A percentile compares a stretch with the other conserved stretches of the same genome.
phyloP scores from a whole-genome alignment of 1,284 basidiomycete genomes.

The Ganoderma multipileum region DNA sequence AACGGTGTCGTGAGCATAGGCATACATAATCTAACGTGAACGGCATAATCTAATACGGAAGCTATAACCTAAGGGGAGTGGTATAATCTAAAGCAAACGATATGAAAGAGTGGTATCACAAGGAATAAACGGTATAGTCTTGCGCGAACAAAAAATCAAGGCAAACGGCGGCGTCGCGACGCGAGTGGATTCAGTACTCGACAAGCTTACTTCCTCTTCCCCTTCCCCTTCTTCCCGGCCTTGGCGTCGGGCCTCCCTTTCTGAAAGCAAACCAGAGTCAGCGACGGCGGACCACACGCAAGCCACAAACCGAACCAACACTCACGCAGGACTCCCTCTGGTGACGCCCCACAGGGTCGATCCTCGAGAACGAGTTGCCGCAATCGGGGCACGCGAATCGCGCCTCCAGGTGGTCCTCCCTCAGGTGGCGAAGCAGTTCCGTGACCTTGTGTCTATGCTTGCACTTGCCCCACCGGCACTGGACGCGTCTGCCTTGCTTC shows the following conservation, averaged over 20 bases:
- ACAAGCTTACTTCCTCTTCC: neutral
- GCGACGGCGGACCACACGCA: neutral
- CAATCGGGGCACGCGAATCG: neutral
- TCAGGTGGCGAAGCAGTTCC: neutral
- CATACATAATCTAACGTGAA: neutral
- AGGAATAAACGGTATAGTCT: neutral
- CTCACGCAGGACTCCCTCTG: neutral
- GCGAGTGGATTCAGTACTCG: neutral
- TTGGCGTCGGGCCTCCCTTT: no score
- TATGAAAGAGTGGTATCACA: neutral
- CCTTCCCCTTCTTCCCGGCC: neutral
- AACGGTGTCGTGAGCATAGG: neutral
- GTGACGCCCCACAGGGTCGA: neutral
- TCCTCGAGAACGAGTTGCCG: neutral
- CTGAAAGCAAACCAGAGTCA: neutral
- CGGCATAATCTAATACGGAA: neutral
- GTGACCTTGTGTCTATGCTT: neutral
- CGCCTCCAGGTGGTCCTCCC: neutral
- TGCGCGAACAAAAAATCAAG: neutral
- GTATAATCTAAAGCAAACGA: no score
- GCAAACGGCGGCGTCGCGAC: neutral
- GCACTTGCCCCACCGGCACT: neutral
- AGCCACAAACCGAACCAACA: neutral
- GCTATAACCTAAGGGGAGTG: no score
- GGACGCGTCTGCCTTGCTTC: neutral